Evolutionary conservation across 2,329 filamentous ascomycete species (phyloP), one percentile per base, ranked within the genome.

Genomic region (Arthroderma sp.): DNA sequence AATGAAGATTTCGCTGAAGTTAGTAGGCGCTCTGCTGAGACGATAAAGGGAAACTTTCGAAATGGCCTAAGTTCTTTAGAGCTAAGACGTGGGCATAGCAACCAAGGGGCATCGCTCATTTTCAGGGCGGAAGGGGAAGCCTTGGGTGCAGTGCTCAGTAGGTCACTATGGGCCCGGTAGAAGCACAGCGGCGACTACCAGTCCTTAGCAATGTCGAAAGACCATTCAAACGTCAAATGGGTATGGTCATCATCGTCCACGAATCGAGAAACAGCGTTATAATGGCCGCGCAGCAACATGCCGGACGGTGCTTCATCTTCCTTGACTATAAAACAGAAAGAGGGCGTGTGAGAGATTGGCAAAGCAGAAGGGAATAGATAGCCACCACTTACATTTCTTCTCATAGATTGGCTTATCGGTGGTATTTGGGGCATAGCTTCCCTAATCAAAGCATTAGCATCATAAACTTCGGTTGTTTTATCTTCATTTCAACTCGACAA

Each of bases 141-240:
- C 9, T 11, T 9, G 11, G 32, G 11, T 34, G 9, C 9, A 34
- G 11, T 9, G 9, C 32, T 9, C 11, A 9, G 32, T 11, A 32
- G n/a, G 31, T 44, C 37, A 1, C 10, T 4, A 9, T 32, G 46
- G 48, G 15, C 15, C 15, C 15, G 15, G 3, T 22, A 22, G 15
- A 34, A 11, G 32, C 32, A 3, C 8, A 34, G 6, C 22, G 37
- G 37, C 38, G 36, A 34, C 50, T 62, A 64, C 91, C 91, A 96
- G 63, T 94, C 86, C 77, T 96, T 98, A 68, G 83, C 76, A 64
- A 98, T 94, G 61, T 95, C 84, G 59, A 98, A 96, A 50, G 82
- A 80, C 91, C 91, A 98, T 58, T 94, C 83, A 65, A 98, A 98
- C 62, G 82, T 74, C 51, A 98, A 73, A 67, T 98, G 88, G 52